Base-by-base conservation (phyloP, 306 rosid species). In the Crotalaria pallida region DNA sequence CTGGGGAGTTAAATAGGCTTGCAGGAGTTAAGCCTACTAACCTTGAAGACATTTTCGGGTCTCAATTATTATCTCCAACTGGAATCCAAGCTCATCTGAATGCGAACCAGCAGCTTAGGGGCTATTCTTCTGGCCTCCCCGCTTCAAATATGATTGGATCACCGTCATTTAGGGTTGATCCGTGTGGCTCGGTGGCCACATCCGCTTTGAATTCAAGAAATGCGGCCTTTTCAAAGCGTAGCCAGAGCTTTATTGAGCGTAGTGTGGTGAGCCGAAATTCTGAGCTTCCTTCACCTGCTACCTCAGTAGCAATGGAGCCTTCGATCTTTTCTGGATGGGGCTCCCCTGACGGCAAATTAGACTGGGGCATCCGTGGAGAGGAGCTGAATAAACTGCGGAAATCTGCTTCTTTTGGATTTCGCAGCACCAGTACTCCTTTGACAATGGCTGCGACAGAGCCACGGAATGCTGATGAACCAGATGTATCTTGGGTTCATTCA, bases 401-500 rank as follows among this genome's bases (percentile, higher is more conserved):
- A 31, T 88, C 98, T 6, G 81, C 88, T 75, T 92, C 98, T 31
- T 86, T 87, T 48, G 92, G 92, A 52, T 45, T 81, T 10, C 78
- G 85, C 68, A 78, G 80, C 79, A 69, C 45, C 6, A 64, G 65
- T 13, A 52, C 69, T 52, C 77, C 45, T 63, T 62, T 57, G 38
- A 27, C 57, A 6, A 40, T 58, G 3, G 43, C 67, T 53, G 18
- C 80, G 36, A 19, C 62, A 5, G 27, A 21, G 52, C 76, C 81
- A 36, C 33, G 40, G 13, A 16, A 78, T 3, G 59, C 17, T 60
- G 77, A 72, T 21, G 95, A 87, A 74, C 87, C 85, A 3, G 92
- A 84, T 67, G 89, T 83, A 41, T 85, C 93, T 10, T 88, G 97
- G 93, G 96, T 91, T 75, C 81, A 85, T 73, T 82, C 97, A 63